Conservation (phyloP, 1,284 basidiomycete genomes). For the Papiliotrema flavescens region DNA sequence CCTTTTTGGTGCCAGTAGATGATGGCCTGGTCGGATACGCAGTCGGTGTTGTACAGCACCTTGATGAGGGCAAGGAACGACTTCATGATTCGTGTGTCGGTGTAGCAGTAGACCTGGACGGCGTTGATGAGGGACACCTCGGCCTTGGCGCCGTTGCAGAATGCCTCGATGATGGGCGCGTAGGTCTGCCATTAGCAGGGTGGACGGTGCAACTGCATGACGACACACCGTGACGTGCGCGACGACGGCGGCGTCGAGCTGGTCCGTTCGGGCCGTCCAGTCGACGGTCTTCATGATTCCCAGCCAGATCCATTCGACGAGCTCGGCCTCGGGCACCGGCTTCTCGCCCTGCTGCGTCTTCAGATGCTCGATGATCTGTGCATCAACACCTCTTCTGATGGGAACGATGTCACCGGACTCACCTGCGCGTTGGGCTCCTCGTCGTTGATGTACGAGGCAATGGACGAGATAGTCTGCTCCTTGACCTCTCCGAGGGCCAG, state of each 20-base stretch:
- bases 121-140: constrained; percentile 89
- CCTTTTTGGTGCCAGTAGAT: constrained; percentile 98
- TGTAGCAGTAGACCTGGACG: constrained; percentile 90
- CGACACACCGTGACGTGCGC: constrained; percentile 70
- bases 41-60: constrained; percentile 92
- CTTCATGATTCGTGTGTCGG: constrained; percentile 89
- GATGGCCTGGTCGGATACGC: constrained; percentile 90
- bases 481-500: constrained; percentile 72
- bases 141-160: constrained; percentile 78
- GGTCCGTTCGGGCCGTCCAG: constrained; percentile 81
- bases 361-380: constrained; percentile 69
- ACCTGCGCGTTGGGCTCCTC: constrained; percentile 64
- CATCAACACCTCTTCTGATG: not conserved
- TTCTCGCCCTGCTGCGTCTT: constrained; percentile 56
- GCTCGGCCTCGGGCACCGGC: constrained; percentile 70
- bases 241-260: constrained; percentile 77
- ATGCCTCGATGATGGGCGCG: constrained; percentile 78
- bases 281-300: constrained; percentile 82
- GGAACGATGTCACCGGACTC: constrained; percentile 24
- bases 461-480: constrained; percentile 58
- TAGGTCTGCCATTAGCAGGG: constrained; percentile 61
- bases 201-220: constrained; percentile 1
- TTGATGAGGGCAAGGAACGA: constrained; percentile 91
- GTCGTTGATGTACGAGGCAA: constrained; percentile 58
- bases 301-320: constrained; percentile 85